Percentiles rank a stretch among this genome's conserved stretches.
Evolutionary conservation across 176 grass and related monocot genomes (phyloP).

Genomic region (Secale cereale): DNA sequence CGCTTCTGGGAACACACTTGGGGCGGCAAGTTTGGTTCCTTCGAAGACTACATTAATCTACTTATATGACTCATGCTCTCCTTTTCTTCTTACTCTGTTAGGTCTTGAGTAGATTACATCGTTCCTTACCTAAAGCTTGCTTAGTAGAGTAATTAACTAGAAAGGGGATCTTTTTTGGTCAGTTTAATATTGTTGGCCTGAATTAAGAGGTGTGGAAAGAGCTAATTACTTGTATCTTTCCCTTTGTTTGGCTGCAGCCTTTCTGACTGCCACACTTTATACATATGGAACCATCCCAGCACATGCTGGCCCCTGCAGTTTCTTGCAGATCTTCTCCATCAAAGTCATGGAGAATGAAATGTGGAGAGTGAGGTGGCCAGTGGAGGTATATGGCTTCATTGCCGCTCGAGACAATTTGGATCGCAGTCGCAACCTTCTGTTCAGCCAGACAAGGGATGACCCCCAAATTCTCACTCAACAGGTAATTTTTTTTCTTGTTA

Average conservation of each 20-base stretch:
- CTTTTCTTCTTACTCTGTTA: background rate
- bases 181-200: background rate
- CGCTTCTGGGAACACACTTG: background rate
- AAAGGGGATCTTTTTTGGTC: too few species aligned
- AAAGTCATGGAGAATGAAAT: background rate
- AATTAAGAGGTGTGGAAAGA: background rate
- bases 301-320: background rate
- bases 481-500: background rate
- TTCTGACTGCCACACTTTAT: background rate
- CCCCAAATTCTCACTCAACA: background rate
- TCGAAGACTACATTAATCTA: background rate
- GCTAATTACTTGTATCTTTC: background rate
- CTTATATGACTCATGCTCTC: background rate
- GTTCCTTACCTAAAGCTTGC: too few species aligned
- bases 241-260: background rate
- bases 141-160: too few species aligned
- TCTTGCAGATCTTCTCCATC: conserved; percentile 10
- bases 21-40: background rate
- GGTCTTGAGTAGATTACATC: too few species aligned
- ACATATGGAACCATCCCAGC: background rate
- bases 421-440: background rate
- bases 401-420: background rate
- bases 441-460: background rate
- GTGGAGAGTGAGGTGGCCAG: background rate
- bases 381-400: background rate